Percentiles rank a stretch among this genome's conserved stretches.
phyloP scores from a whole-genome alignment of 1,284 basidiomycete genomes.

The Pseudozyma sp. region DNA sequence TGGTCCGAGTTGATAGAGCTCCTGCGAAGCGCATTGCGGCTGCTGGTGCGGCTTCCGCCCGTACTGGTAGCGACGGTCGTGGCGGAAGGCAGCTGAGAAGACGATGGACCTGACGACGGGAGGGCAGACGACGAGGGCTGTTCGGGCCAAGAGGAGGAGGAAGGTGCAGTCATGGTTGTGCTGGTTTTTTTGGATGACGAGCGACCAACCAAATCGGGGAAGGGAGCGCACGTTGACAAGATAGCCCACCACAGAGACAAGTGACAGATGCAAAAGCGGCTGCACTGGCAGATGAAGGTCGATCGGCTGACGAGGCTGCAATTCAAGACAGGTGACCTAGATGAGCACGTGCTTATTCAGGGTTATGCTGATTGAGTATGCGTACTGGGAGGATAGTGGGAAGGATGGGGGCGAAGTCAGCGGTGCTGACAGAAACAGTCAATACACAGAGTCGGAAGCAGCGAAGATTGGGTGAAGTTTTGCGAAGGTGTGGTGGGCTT shows the following conservation, averaged over 20 bases:
- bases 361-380: neutral
- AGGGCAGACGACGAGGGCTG: slow-evolving; percentile 5
- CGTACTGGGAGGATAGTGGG: neutral
- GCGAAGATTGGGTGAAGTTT: neutral
- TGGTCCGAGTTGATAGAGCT: slow-evolving; percentile 34
- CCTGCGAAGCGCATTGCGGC: slow-evolving; percentile 17
- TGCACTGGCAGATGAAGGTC: neutral
- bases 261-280: neutral
- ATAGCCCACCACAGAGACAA: slow-evolving; percentile 3
- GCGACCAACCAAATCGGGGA: neutral
- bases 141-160: slow-evolving; percentile 15
- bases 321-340: neutral
- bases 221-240: neutral
- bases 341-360: neutral
- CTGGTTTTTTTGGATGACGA: neutral
- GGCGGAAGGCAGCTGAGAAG: slow-evolving; percentile 5
- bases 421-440: neutral
- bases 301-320: neutral
- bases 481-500: no score
- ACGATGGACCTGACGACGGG: slow-evolving; percentile 7
- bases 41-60: slow-evolving; percentile 9
- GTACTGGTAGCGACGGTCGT: neutral
- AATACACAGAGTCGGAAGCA: neutral
- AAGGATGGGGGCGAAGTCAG: neutral
- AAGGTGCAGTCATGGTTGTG: slow-evolving; percentile 11